Evolutionary conservation across 306 rosid genomes (phyloP).

Genomic region (Begonia peltatifolia): DNA sequence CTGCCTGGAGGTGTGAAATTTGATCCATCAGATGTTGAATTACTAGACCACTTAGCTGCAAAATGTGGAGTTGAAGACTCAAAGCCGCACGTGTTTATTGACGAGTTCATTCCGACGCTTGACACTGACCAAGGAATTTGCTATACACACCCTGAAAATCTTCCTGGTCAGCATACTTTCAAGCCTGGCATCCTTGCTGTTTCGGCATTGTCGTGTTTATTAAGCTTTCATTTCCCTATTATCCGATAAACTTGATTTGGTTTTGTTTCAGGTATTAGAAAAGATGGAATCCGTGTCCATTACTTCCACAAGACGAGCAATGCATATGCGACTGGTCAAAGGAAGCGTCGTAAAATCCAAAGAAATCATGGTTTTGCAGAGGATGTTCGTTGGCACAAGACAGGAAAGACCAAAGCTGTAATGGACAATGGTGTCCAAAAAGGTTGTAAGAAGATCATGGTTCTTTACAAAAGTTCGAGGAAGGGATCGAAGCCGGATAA

Average conservation of each 20-base stretch:
- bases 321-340: slow-evolving; percentile 51
- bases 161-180: slow-evolving; percentile 7
- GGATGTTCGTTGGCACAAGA: slow-evolving; percentile 69
- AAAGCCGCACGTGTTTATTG: slow-evolving; percentile 7
- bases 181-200: not conserved
- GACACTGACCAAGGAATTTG: slow-evolving; percentile 10
- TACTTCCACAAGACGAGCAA: slow-evolving; percentile 55
- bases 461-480: slow-evolving; percentile 27
- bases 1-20: slow-evolving; percentile 14
- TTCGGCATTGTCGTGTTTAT: not conserved
- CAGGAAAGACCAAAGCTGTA: slow-evolving; percentile 53
- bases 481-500: slow-evolving; percentile 42
- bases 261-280: slow-evolving; percentile 32
- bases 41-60: slow-evolving; percentile 9
- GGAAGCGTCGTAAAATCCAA: slow-evolving; percentile 53
- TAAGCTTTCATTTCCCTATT: not conserved
- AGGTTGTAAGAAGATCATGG: slow-evolving; percentile 65
- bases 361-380: slow-evolving; percentile 25
- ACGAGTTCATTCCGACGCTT: slow-evolving; percentile 11
- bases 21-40: slow-evolving; percentile 14
- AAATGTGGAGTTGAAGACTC: slow-evolving; percentile 10
- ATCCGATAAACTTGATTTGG: not conserved
- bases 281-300: slow-evolving; percentile 48
- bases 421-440: slow-evolving; percentile 25
- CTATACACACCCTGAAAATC: slow-evolving; percentile 12